A percentile compares a stretch with the other conserved stretches of the same genome.
These are phyloP conservation scores for Amanita muscaria DNA, from an alignment of 768 basidiomycete species.

Conservation along the genomic window DNA sequence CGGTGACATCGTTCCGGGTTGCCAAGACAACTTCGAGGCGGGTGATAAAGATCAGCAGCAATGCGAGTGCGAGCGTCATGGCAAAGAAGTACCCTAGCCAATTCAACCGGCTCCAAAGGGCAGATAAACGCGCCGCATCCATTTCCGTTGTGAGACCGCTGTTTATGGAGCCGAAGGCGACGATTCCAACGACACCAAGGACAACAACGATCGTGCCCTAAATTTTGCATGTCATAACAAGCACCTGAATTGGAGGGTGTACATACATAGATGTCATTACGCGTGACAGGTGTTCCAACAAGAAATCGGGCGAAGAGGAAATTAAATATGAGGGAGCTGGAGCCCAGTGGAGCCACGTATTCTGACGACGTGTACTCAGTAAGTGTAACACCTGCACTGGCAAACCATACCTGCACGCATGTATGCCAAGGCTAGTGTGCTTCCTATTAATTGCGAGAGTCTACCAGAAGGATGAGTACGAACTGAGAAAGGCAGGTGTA, in stretches of 20 bases:
- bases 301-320: slow-evolving; percentile 89
- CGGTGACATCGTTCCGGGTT: slow-evolving; percentile 52
- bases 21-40: slow-evolving; percentile 68
- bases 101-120: slow-evolving; percentile 76
- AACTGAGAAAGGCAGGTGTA: not conserved
- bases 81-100: slow-evolving; percentile 90
- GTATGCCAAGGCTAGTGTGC: slow-evolving; percentile 79
- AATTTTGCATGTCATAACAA: not conserved
- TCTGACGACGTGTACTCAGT: slow-evolving; percentile 32
- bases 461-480: slow-evolving; percentile 23
- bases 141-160: slow-evolving; percentile 70
- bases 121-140: slow-evolving; percentile 65
- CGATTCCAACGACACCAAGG: slow-evolving; percentile 79
- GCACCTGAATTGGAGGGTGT: no score
- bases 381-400: not conserved
- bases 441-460: slow-evolving; percentile 79
- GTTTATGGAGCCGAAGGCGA: slow-evolving; percentile 80
- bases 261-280: slow-evolving; percentile 72
- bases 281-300: slow-evolving; percentile 79
- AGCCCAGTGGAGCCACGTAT: slow-evolving; percentile 94
- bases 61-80: slow-evolving; percentile 60
- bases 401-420: slow-evolving; percentile 64
- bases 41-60: slow-evolving; percentile 58
- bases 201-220: slow-evolving; percentile 81
- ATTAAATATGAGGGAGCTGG: slow-evolving; percentile 91